Evolutionary conservation across 345 rosid genomes (phyloP).

Genomic region (Pelargonium nanum): DNA sequence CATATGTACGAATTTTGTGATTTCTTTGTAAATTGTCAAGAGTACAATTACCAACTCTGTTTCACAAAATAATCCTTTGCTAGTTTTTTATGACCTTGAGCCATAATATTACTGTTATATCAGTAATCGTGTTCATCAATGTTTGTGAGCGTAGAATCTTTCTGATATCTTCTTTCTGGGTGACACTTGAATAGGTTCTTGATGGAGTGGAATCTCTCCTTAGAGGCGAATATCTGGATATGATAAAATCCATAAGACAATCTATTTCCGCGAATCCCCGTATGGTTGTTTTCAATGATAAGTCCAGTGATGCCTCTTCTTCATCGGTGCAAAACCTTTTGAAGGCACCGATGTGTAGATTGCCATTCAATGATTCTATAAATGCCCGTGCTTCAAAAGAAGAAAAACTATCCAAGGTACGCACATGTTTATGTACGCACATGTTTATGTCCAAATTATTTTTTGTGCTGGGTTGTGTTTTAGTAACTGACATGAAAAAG

Average conservation of each 20-base stretch:
- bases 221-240: conserved; percentile 30
- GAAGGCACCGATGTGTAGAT: conserved; percentile 28
- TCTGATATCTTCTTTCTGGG: conserved; percentile 6
- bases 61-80: too few species aligned
- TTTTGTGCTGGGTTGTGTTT: too few species aligned
- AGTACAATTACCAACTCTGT: too few species aligned
- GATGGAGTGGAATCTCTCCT: conserved; percentile 44
- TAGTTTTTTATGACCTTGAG: too few species aligned
- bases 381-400: conserved; percentile 32
- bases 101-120: too few species aligned
- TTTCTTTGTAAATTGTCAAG: too few species aligned
- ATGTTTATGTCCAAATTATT: too few species aligned
- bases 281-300: conserved; percentile 40
- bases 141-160: not conserved
- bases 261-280: conserved; percentile 45
- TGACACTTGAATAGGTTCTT: conserved; percentile 40
- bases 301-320: conserved; percentile 16
- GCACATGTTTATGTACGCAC: too few species aligned
- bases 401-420: conserved; percentile 41
- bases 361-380: conserved; percentile 33
- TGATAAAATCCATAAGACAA: conserved; percentile 45
- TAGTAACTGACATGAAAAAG: too few species aligned
- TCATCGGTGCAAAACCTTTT: conserved; percentile 33
- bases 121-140: too few species aligned
- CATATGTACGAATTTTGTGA: too few species aligned